A percentile compares a stretch with the other conserved stretches of the same genome.
Evolutionary conservation across 495 filamentous ascomycete genomes (phyloP).

Genomic region (Talaromyces thailandensis): DNA sequence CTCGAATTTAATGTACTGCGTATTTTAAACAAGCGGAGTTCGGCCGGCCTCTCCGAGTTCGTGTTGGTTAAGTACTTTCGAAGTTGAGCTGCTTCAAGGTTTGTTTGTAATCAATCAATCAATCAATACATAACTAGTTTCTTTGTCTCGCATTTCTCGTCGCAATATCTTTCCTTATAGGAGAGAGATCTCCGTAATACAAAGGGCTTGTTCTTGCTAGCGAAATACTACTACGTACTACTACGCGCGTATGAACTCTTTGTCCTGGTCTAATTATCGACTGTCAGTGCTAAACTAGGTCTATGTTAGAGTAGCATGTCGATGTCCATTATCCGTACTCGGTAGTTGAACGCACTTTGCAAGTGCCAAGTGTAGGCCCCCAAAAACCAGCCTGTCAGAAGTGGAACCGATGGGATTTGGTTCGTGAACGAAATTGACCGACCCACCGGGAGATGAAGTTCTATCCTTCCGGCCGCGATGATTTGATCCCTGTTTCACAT

Average conservation of each 20-base stretch:
- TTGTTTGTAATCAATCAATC: not conserved
- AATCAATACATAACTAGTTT: not conserved
- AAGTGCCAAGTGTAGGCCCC: not conserved
- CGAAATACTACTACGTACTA: not conserved
- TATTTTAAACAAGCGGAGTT: not conserved
- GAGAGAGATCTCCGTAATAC: not conserved
- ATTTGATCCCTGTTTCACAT: not conserved
- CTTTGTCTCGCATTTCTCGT: not conserved
- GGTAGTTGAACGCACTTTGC: not conserved
- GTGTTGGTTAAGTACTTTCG: not conserved
- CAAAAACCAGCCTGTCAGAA: constrained; percentile 1
- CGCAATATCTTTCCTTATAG: not conserved
- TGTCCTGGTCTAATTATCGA: not conserved
- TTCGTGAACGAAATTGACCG: not conserved
- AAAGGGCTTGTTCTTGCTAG: not conserved
- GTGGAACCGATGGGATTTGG: not conserved
- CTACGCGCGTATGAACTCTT: not conserved
- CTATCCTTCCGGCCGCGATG: not conserved
- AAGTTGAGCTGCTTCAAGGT: not conserved
- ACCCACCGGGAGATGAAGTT: not conserved
- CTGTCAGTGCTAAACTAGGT: not conserved
- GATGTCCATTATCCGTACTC: no score
- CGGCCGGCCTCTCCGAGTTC: not conserved
- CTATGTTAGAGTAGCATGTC: no score
- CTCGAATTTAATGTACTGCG: not conserved